Base-by-base conservation (phyloP, 2,329 filamentous ascomycete species). In the Botrytis pseudocinerea region DNA sequence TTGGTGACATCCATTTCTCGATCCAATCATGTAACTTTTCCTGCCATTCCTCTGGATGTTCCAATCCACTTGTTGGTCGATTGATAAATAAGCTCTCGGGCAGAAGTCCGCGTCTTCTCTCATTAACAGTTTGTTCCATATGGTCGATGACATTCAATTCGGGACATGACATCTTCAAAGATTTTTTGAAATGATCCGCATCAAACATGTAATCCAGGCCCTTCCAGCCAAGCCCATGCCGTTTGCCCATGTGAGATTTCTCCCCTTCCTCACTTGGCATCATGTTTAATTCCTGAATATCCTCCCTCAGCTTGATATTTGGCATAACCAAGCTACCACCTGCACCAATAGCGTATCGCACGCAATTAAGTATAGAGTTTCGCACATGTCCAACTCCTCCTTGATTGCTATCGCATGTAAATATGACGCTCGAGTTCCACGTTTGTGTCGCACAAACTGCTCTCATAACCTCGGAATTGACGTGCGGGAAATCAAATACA, bases 341-440 rank as follows among this genome's bases (percentile, higher is more conserved):
- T 42, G 78, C 82, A 64, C 79, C 78, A 61, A 84, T 83, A 7
- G 83, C 81, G 69, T 83, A 84, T 28, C 83, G 80, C 8, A 84
- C 79, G 75, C 83, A 84, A 66, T 82, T 83, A 5, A 84, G 76
- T 32, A 84, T 83, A 74, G 82, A 82, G 72, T 83, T 83, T 42
- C 83, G 79, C 54, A 84, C 76, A 80, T 83, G 83, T 57, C 81
- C 82, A 64, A 84, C 79, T 40, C 82, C 82, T 51, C 82, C 83
- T 46, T 81, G 80, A 70, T 82, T 82, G 9, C 80, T 82, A 65
- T 83, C 82, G 76, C 83, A 84, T 44, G 77, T 83, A 70, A 84
- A 84, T 2, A 84, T 73, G 18, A 84, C 73, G 38, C 80, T 81
- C 0, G 77, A 74, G 22, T 82, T 81, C 74, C 83, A 84, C 1